A percentile compares a stretch with the other conserved stretches of the same genome.
Conservation (phyloP, 2,329 filamentous ascomycete genomes). For the Periconia digitata region DNA sequence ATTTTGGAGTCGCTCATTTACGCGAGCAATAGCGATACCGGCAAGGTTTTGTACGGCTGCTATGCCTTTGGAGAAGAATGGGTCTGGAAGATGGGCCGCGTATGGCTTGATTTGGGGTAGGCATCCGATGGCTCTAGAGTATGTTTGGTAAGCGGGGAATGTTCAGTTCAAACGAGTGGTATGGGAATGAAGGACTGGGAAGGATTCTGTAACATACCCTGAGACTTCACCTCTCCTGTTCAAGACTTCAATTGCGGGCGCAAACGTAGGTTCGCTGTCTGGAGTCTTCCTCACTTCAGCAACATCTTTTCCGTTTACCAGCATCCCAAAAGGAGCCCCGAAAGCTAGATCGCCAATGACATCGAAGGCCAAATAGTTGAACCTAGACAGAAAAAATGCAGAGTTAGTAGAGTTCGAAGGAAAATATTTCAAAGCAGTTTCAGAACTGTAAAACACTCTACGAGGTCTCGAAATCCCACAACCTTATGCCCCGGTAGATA, state of each 20-base stretch:
- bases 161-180: neutral
- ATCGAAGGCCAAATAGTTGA: slow-evolving; percentile 64
- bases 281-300: slow-evolving; percentile 70
- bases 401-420: too few relatives aligned
- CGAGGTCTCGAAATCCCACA: too few relatives aligned
- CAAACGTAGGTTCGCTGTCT: slow-evolving; percentile 65
- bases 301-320: slow-evolving; percentile 72
- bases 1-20: slow-evolving; percentile 68
- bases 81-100: slow-evolving; percentile 77
- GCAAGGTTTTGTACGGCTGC: slow-evolving; percentile 77
- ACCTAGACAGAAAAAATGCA: too few relatives aligned
- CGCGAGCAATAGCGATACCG: slow-evolving; percentile 83
- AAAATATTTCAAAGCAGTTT: too few relatives aligned
- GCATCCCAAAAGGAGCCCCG: slow-evolving; percentile 80
- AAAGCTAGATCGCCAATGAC: slow-evolving; percentile 67
- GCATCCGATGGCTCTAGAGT: slow-evolving; percentile 66
- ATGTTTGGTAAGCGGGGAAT: neutral
- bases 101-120: slow-evolving; percentile 75
- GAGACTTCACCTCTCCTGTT: slow-evolving; percentile 88
- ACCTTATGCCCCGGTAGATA: too few relatives aligned
- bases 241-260: slow-evolving; percentile 81
- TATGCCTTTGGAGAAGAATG: slow-evolving; percentile 76
- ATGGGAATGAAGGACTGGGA: neutral
- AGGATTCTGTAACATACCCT: slow-evolving; percentile 45
- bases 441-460: too few relatives aligned